phyloP scores from a whole-genome alignment of 2,329 filamentous ascomycete genomes.

The Torrubiella hemipterigena region DNA sequence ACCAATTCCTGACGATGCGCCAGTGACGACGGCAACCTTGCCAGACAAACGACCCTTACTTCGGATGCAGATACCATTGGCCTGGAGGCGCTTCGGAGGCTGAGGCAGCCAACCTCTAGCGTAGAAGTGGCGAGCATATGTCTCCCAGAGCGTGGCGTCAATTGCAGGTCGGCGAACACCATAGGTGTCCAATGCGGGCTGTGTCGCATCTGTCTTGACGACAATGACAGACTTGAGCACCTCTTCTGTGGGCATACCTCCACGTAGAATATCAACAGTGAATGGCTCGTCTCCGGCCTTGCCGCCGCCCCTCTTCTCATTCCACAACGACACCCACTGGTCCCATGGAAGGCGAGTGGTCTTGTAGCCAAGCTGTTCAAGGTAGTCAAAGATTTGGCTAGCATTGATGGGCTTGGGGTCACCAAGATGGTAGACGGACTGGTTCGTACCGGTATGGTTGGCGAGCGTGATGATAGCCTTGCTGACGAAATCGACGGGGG shows the following conservation, averaged over 20 bases:
- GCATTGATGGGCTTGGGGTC: constrained; percentile 61
- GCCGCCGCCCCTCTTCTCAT: constrained; percentile 50
- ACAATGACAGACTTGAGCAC: constrained; percentile 61
- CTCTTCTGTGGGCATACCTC: constrained; percentile 67
- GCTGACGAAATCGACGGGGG: constrained; percentile 71
- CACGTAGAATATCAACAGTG: constrained; percentile 67
- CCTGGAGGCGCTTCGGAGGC: constrained; percentile 39
- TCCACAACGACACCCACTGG: constrained; percentile 65
- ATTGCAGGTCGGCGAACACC: constrained; percentile 55
- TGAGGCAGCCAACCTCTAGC: constrained; percentile 63
- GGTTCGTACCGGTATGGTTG: constrained; percentile 48
- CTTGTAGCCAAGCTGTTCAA: constrained; percentile 57
- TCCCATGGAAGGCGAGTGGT: constrained; percentile 57
- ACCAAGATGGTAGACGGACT: constrained; percentile 61
- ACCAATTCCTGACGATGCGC: constrained; percentile 69
- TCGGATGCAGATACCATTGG: constrained; percentile 12
- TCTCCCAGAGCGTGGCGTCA: constrained; percentile 58
- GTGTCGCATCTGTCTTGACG: constrained; percentile 58
- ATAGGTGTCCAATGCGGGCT: constrained; percentile 40
- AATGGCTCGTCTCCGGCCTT: constrained; percentile 61
- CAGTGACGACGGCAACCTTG: constrained; percentile 64
- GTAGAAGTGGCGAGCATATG: constrained; percentile 70
- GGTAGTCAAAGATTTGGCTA: constrained; percentile 49
- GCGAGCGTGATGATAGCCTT: constrained; percentile 60
- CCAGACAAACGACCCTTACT: constrained; percentile 50